phyloP scores from a whole-genome alignment of 345 rosid genomes.

The Melaleuca quinquenervia region DNA sequence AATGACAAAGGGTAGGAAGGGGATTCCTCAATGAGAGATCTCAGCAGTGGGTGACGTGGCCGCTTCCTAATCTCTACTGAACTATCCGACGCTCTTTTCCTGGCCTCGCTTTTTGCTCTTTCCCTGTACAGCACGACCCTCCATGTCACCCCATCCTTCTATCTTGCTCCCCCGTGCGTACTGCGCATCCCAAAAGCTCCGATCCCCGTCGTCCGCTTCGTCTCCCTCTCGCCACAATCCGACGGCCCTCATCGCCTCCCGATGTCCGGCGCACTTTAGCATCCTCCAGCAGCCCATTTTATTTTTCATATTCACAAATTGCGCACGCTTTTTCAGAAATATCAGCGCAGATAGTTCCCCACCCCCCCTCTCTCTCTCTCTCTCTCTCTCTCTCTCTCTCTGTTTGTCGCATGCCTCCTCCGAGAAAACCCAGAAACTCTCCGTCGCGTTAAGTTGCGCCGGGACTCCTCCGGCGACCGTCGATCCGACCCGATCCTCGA shows the following conservation, averaged over 20 bases:
- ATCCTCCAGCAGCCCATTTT: background rate
- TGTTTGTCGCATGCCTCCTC: background rate
- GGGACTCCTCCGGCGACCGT: background rate
- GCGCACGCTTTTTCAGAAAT: background rate
- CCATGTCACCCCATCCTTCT: conserved; percentile 5
- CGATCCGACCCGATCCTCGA: background rate
- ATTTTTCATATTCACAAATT: background rate
- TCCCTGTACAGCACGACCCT: background rate
- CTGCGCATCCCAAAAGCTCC: background rate
- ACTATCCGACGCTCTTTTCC: too few species aligned
- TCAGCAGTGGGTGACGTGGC: conserved; percentile 6
- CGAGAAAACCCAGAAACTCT: background rate
- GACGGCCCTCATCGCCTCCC: background rate
- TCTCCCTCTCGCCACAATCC: background rate
- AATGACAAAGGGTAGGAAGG: too few species aligned
- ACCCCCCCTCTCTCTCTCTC: too few species aligned
- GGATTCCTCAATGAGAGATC: background rate
- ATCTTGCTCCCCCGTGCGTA: background rate
- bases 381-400: background rate
- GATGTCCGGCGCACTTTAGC: background rate
- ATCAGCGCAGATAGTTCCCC: background rate
- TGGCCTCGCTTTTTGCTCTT: background rate
- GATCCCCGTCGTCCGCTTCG: background rate
- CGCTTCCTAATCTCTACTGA: background rate
- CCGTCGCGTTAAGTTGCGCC: background rate